phyloP scores from a whole-genome alignment of 1,284 basidiomycete genomes.

The Apiotrichum akiyoshidainum region DNA sequence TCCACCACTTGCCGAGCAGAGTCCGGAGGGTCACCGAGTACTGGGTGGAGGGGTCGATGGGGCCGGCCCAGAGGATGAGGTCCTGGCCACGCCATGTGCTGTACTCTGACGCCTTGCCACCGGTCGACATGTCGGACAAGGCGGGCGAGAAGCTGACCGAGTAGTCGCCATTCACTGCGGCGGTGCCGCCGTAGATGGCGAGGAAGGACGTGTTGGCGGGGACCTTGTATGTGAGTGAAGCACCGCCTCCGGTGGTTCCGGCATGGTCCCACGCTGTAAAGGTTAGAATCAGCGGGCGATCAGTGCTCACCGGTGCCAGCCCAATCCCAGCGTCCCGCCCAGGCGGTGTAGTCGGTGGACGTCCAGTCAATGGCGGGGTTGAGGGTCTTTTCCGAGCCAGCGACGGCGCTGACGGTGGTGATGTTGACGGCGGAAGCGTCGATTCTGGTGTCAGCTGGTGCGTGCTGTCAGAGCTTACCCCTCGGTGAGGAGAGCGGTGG shows the following conservation, averaged over 20 bases:
- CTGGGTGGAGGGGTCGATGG: background rate
- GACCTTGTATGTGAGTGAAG: background rate
- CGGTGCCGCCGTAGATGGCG: slow-evolving; percentile 1
- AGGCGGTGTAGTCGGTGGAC: background rate
- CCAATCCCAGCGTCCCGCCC: slow-evolving; percentile 6
- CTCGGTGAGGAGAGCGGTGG: background rate
- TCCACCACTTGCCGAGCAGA: slow-evolving; percentile 4
- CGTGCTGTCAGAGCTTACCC: background rate
- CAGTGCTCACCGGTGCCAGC: background rate
- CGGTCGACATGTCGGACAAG: background rate
- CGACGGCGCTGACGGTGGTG: background rate
- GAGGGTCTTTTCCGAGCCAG: background rate
- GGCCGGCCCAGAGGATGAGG: slow-evolving; percentile 1
- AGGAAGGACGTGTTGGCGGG: slow-evolving; percentile 3
- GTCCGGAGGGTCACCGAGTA: background rate
- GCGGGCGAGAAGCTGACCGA: background rate
- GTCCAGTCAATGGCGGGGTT: background rate
- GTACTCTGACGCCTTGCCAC: background rate
- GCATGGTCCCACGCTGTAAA: slow-evolving; percentile 5
- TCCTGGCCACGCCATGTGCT: slow-evolving; percentile 4
- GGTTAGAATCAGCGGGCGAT: too few relatives aligned
- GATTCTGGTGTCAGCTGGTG: background rate
- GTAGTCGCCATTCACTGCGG: slow-evolving; percentile 3
- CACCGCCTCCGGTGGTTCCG: background rate
- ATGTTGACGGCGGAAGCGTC: background rate